Percentiles rank a stretch among this genome's conserved stretches.
These are phyloP conservation scores for Lichina pygmaea DNA, from an alignment of 495 filamentous ascomycete genomes.

Conservation along the genomic window DNA sequence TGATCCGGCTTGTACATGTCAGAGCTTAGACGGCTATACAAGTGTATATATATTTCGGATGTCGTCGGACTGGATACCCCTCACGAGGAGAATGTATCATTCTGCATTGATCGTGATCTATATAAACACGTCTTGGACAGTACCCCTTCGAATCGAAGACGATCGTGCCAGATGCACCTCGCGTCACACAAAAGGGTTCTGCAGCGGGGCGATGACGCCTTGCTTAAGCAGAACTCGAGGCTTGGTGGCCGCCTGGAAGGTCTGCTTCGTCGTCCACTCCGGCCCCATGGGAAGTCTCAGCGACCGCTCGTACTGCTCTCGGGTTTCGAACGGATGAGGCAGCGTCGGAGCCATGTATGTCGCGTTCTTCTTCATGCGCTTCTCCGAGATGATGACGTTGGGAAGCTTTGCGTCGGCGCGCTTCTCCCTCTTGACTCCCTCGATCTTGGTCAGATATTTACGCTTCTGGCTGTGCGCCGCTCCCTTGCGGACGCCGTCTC, in stretches of 20 bases:
- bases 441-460: constrained; percentile 35
- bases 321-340: constrained; percentile 67
- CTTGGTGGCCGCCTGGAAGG: constrained; percentile 72
- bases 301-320: constrained; percentile 71
- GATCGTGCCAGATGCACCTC: not conserved
- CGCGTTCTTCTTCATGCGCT: constrained; percentile 70
- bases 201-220: constrained; percentile 73
- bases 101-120: no score
- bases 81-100: no score
- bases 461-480: constrained; percentile 26
- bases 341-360: constrained; percentile 63
- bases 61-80: no score
- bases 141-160: no score
- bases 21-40: no score
- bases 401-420: constrained; percentile 61
- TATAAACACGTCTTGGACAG: no score
- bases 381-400: constrained; percentile 81
- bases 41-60: no score
- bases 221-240: constrained; percentile 80
- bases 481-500: constrained; percentile 45
- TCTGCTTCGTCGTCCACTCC: constrained; percentile 86
- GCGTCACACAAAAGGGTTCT: constrained; percentile 35
- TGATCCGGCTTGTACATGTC: no score
- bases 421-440: constrained; percentile 50
- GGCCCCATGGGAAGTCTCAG: constrained; percentile 70